Base-by-base conservation (phyloP, 2,329 filamentous ascomycete species). In the Penicillium freii region DNA sequence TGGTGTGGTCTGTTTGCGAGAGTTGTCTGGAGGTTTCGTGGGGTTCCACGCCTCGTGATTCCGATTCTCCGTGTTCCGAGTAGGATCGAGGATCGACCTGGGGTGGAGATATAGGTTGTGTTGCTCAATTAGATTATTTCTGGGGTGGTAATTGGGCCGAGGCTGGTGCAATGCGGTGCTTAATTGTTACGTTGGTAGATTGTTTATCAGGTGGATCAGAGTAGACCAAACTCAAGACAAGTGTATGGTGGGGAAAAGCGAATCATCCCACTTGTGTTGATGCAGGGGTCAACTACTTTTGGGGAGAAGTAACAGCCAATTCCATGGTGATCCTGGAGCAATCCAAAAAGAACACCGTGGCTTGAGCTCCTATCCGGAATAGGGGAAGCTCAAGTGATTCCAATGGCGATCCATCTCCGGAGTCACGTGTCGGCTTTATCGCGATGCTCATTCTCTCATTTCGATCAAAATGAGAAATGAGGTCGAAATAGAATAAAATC, bases 261-360 rank as follows among this genome's bases (percentile, higher is more conserved):
- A 38, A 52, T 44, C 57, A 62, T 58, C 51, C 56, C 56, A 53
- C 55, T 51, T 19, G 27, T 52, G 40, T 23, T 27, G 33, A 17
- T 42, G 13, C 27, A 23, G 42, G 39, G 27, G 34, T 49, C 34
- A 33, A 21, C 21, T 54, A 40, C 34, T 29, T 46, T 31, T 11
- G 40, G 9, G n/a, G 17, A 13, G 15, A 31, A 29, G 23, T 17
- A 36, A 23, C n/a, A 44, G 42, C 42, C 33, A 47, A 52, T 21
- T 34, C 34, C 42, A 51, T 53, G 46, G 7, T 31, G 15, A 51
- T 11, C 19, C 19, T 53, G 9, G 7, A 45, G 15, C 17, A n/a
- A 36, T 27, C 38, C n/a, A 11, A 49, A 54, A 59, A 63, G 58
- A 64, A 61, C 64, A 68, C 60, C 64, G 66, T 68, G 65, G 64